Evolutionary conservation across 2,329 filamentous ascomycete genomes (phyloP).

Genomic region (Claviceps sp.): DNA sequence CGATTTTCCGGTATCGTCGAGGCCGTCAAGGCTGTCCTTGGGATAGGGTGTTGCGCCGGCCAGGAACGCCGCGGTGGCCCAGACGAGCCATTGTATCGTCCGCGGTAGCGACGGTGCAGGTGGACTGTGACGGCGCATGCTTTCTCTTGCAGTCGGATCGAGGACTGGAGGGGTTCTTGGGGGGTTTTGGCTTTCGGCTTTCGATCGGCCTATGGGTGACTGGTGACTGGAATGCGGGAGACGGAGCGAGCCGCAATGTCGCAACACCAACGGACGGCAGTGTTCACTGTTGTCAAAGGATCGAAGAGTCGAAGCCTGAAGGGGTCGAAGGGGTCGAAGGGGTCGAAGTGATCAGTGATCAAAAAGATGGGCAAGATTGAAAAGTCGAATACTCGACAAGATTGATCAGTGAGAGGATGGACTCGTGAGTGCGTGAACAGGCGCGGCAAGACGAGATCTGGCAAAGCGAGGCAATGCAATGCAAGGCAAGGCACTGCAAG

Average conservation of each 20-base stretch:
- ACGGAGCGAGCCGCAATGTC: neutral
- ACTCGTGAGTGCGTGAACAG: too few species aligned
- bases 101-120: constrained; percentile 4
- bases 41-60: constrained; percentile 34
- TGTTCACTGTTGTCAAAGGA: neutral
- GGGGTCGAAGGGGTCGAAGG: too few species aligned
- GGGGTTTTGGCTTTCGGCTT: too few species aligned
- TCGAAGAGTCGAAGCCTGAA: too few species aligned
- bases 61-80: constrained; percentile 20
- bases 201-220: neutral
- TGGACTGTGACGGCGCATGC: constrained; percentile 1
- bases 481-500: neutral
- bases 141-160: neutral
- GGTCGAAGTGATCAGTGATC: too few species aligned
- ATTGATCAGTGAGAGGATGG: too few species aligned
- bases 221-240: constrained; percentile 6
- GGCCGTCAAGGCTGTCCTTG: constrained; percentile 32
- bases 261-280: neutral
- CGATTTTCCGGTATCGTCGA: constrained; percentile 28
- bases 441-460: too few species aligned
- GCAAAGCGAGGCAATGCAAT: too few species aligned
- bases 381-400: too few species aligned
- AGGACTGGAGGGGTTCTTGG: too few species aligned
- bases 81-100: constrained; percentile 15
- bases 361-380: too few species aligned